A percentile compares a stretch with the other conserved stretches of the same genome.
phyloP scores from a whole-genome alignment of 1,139 yeast genomes.

The Debaryomyces singareniensis region DNA sequence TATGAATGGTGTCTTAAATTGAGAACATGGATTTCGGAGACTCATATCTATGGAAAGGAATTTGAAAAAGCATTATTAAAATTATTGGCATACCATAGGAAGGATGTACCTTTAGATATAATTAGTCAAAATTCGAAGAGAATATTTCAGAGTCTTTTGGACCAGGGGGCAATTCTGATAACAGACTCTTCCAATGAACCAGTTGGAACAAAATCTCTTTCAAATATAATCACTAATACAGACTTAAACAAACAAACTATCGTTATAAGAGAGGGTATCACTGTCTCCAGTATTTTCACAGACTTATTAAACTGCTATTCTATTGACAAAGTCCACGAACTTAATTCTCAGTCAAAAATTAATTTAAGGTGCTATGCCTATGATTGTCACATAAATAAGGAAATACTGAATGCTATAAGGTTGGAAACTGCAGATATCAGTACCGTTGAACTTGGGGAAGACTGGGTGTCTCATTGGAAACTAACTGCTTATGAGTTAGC shows the following conservation, averaged over 20 bases:
- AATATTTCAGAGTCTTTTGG: constrained; percentile 41
- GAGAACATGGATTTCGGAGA: constrained; percentile 48
- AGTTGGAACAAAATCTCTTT: background rate
- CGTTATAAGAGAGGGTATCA: constrained; percentile 14
- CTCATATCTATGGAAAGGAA: constrained; percentile 42
- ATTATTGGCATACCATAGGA: constrained; percentile 44
- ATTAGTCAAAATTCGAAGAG: constrained; percentile 53
- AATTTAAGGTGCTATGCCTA: constrained; percentile 32
- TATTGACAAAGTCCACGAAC: constrained; percentile 20
- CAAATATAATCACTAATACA: background rate
- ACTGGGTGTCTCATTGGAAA: constrained; percentile 79
- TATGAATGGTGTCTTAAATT: constrained; percentile 47
- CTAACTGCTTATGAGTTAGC: constrained; percentile 51
- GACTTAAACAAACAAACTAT: constrained; percentile 16
- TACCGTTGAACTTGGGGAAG: constrained; percentile 37
- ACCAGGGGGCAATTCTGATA: constrained; percentile 35
- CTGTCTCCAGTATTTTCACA: constrained; percentile 31
- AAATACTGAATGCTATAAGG: constrained; percentile 29
- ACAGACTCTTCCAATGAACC: background rate
- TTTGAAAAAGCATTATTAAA: constrained; percentile 46
- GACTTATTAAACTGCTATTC: constrained; percentile 35
- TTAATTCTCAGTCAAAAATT: constrained; percentile 5
- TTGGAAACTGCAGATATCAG: constrained; percentile 30
- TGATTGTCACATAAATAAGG: constrained; percentile 30
- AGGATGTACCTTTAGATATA: constrained; percentile 47